These are phyloP conservation scores for Elsinoe perseae DNA, from an alignment of 2,329 filamentous ascomycete genomes.

Conservation along the genomic window DNA sequence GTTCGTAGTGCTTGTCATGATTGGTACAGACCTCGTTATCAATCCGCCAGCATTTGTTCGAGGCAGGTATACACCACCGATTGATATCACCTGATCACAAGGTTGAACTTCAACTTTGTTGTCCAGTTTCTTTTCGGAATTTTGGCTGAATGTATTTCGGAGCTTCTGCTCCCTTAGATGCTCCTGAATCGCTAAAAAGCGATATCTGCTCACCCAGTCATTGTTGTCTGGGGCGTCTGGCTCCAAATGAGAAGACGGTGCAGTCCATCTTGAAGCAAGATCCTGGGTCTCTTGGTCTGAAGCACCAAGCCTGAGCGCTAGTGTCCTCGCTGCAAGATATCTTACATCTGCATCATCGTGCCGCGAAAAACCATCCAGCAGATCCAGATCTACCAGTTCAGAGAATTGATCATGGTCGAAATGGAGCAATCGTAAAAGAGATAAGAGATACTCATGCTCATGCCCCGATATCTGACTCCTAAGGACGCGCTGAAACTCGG, in stretches of 20 bases:
- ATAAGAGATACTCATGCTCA: slow-evolving; percentile 44
- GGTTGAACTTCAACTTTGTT: neutral
- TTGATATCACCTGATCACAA: slow-evolving; percentile 18
- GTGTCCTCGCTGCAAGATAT: slow-evolving; percentile 60
- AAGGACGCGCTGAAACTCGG: neutral
- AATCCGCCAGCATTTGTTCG: neutral
- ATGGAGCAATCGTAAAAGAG: slow-evolving; percentile 70
- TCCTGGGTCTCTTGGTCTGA: slow-evolving; percentile 48
- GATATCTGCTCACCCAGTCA: slow-evolving; percentile 55
- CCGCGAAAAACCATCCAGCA: slow-evolving; percentile 61
- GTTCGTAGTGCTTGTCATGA: slow-evolving; percentile 63
- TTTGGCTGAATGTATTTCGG: neutral
- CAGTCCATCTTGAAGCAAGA: slow-evolving; percentile 56
- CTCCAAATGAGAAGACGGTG: slow-evolving; percentile 50
- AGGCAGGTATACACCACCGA: slow-evolving; percentile 18
- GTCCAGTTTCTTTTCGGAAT: neutral
- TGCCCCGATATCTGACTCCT: slow-evolving; percentile 17
- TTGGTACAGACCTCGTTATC: slow-evolving; percentile 24
- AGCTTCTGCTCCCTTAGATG: slow-evolving; percentile 45
- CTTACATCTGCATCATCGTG: slow-evolving; percentile 54
- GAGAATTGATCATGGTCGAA: slow-evolving; percentile 65
- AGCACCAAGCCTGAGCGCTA: slow-evolving; percentile 1
- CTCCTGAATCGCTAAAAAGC: slow-evolving; percentile 61
- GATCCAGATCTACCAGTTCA: slow-evolving; percentile 54
- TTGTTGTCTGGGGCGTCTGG: neutral